phyloP scores from a whole-genome alignment of 768 basidiomycete genomes.

The Calocybe cyanea region DNA sequence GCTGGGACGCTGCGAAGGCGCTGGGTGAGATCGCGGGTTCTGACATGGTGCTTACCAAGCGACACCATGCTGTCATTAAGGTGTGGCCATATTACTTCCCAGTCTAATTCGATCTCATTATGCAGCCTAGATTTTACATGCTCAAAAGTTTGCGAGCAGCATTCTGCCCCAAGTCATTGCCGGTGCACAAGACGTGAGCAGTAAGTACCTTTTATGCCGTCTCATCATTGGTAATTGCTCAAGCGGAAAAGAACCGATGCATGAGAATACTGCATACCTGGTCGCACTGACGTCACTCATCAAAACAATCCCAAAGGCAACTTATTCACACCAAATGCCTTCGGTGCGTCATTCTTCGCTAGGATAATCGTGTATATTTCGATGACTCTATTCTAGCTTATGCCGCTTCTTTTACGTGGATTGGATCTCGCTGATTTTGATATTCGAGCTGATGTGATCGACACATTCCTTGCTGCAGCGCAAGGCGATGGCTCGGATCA shows the following conservation, averaged over 20 bases:
- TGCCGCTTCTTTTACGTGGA: conserved; percentile 84
- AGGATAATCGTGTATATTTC: neutral
- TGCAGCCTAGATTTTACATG: conserved; percentile 57
- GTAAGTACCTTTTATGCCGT: conserved; percentile 34
- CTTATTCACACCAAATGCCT: conserved; percentile 69
- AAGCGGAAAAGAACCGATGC: conserved; percentile 17
- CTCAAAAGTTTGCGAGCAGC: conserved; percentile 69
- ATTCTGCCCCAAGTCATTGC: conserved; percentile 73
- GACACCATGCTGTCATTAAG: conserved; percentile 73
- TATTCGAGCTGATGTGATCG: conserved; percentile 77
- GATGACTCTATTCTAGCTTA: conserved; percentile 47
- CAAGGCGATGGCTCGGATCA: conserved; percentile 48
- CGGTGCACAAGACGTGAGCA: conserved; percentile 52
- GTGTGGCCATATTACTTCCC: conserved; percentile 40
- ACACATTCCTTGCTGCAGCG: conserved; percentile 70
- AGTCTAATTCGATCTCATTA: neutral
- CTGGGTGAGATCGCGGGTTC: conserved; percentile 63
- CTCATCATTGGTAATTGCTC: neutral
- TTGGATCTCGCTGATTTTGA: conserved; percentile 72
- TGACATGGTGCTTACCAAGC: conserved; percentile 69
- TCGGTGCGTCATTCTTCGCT: conserved; percentile 32
- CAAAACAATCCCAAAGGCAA: conserved; percentile 70
- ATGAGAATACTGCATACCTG: conserved; percentile 64
- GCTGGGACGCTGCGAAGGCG: conserved; percentile 71
- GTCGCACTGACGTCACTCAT: conserved; percentile 82